These are phyloP conservation scores for Dioszegia hungarica DNA, from an alignment of 768 basidiomycete species.

Conservation along the genomic window DNA sequence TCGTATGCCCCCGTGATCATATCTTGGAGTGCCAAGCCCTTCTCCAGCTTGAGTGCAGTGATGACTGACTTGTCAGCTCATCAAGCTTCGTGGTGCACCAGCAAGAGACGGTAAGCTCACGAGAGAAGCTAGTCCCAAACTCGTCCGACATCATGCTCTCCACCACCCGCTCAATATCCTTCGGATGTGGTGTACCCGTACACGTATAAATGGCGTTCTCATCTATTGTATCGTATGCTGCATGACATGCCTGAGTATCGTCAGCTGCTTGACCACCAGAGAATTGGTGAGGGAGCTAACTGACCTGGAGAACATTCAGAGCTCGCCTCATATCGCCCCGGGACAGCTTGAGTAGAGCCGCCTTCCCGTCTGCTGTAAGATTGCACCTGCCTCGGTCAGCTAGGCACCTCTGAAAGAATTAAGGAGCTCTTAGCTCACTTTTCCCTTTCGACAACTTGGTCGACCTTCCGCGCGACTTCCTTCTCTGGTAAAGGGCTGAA, in stretches of 20 bases:
- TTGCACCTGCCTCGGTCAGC: constrained; percentile 85
- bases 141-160: constrained; percentile 94
- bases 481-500: constrained; percentile 83
- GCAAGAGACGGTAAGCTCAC: constrained; percentile 35
- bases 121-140: constrained; percentile 76
- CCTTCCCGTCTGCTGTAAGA: constrained; percentile 75
- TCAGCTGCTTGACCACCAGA: background rate
- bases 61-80: constrained; percentile 61
- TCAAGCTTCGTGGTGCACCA: background rate
- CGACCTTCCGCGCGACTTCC: constrained; percentile 79
- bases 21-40: constrained; percentile 92
- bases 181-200: constrained; percentile 92
- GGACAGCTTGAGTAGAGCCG: constrained; percentile 82
- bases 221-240: constrained; percentile 82
- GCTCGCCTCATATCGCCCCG: constrained; percentile 97
- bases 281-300: background rate
- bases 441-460: constrained; percentile 75
- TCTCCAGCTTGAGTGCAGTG: constrained; percentile 75
- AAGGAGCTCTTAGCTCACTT: too few species aligned
- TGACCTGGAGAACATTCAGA: constrained; percentile 79
- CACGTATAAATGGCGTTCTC: constrained; percentile 94
- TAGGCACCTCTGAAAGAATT: too few species aligned
- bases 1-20: constrained; percentile 87
- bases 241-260: constrained; percentile 70
- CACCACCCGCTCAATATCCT: constrained; percentile 87